These are phyloP conservation scores for Monosporozyma unispora DNA, from an alignment of 805 yeast species.

Conservation along the genomic window DNA sequence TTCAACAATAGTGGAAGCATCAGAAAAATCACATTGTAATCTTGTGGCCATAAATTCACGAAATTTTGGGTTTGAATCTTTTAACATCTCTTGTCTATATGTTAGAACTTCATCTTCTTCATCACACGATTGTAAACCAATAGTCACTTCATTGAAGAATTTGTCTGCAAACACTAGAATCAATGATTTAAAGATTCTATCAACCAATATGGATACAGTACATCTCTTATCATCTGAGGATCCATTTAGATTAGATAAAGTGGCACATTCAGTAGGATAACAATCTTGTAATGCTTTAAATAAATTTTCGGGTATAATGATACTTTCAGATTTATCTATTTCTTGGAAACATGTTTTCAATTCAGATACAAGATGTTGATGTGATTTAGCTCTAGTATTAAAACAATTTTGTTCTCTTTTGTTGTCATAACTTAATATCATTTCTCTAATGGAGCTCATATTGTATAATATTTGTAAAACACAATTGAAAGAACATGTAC, in stretches of 20 bases:
- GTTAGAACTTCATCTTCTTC: not conserved
- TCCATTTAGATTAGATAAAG: slow-evolving; percentile 44
- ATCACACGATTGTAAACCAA: not conserved
- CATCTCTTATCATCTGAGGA: slow-evolving; percentile 79
- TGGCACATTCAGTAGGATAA: slow-evolving; percentile 71
- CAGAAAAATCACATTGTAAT: slow-evolving; percentile 1
- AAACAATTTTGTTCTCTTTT: slow-evolving; percentile 7
- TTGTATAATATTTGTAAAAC: slow-evolving; percentile 79
- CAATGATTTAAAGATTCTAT: slow-evolving; percentile 56
- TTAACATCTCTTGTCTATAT: not conserved
- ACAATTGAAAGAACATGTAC: slow-evolving; percentile 89
- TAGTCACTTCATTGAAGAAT: slow-evolving; percentile 46
- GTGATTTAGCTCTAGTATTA: slow-evolving; percentile 18
- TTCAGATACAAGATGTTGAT: slow-evolving; percentile 38
- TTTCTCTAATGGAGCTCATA: slow-evolving; percentile 59
- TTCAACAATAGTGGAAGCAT: not conserved
- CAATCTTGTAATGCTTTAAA: slow-evolving; percentile 52
- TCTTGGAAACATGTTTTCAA: slow-evolving; percentile 36
- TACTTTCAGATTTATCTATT: slow-evolving; percentile 31
- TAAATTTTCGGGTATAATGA: slow-evolving; percentile 57
- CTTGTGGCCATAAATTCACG: not conserved
- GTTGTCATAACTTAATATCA: slow-evolving; percentile 43
- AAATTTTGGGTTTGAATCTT: not conserved
- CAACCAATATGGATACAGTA: slow-evolving; percentile 92
- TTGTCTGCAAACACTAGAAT: slow-evolving; percentile 36